Evolutionary conservation across 257 asterid genomes (phyloP), one percentile per base, ranked within the genome.

Genomic region (Cruciata laevipes): DNA sequence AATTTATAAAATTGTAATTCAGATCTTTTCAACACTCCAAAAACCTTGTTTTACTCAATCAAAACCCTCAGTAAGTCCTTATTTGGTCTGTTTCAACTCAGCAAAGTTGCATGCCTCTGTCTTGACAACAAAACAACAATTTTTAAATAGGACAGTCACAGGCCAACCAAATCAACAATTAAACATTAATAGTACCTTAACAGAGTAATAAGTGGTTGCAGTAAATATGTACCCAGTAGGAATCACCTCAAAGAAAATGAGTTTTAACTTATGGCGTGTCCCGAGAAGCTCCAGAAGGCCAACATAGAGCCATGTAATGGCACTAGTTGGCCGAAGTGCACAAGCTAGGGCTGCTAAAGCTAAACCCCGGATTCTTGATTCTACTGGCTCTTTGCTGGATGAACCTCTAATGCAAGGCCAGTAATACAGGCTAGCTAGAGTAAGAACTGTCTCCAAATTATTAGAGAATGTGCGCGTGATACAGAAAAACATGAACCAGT

Each of bases 401-500:
- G 86, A 77, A 7, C 33, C 66, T 82, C 91, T 82, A 83, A 94
- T 75, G 81, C 93, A 94, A 68, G 99, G 96, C 97, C 99, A 94
- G 79, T 88, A 81, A 76, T 84, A 90, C 49, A 94, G 82, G 80
- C 96, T 88, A 81, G 87, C 91, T 35, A 90, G 10, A 13, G 96
- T 90, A 61, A 94, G 93, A 77, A 90, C 84, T 13, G 96, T 87
- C 83, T 94, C 99, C 81, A 94, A 73, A 76, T 92, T 78, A 80
- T 94, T 94, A 38, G 97, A 91, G 13, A 88, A 75, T 35, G 97
- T 88, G 55, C 96, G 96, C 17, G 96, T 82, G 71, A 94, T 84
- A 82, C 96, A 94, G 87, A 84, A 94, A 76, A 90, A 88, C 91
- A 88, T 84, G 84, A 94, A 94, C 97, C 99, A 94, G 88, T 94